Conservation (phyloP, 2,329 filamentous ascomycete species). For the Fusarium musae region DNA sequence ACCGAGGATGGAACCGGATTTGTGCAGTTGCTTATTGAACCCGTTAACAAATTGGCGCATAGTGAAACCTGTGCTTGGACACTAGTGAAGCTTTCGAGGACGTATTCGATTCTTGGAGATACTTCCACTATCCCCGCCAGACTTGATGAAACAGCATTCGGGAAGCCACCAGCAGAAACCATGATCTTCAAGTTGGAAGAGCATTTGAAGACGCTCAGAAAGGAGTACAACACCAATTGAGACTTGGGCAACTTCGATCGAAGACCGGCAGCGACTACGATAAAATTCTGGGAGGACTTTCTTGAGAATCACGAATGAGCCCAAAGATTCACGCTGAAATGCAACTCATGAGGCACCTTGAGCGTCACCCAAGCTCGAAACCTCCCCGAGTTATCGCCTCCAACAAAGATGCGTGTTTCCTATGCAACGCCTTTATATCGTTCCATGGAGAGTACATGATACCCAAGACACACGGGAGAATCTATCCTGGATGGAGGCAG, state of each 20-base stretch:
- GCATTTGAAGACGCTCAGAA: not conserved
- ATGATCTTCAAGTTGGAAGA: not conserved
- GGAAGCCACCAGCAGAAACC: not conserved
- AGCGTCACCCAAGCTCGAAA: not conserved
- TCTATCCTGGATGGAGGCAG: slow-evolving; percentile 34
- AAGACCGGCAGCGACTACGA: not conserved
- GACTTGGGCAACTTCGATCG: not conserved
- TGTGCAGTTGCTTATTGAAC: slow-evolving; percentile 8
- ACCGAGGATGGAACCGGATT: not conserved
- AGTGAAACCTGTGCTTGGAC: slow-evolving; percentile 23
- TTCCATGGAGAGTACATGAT: slow-evolving; percentile 11
- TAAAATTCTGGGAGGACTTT: not conserved
- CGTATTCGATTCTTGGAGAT: not conserved
- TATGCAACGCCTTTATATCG: slow-evolving; percentile 35
- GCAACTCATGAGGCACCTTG: slow-evolving; percentile 35
- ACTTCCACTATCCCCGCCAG: not conserved
- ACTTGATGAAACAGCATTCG: not conserved
- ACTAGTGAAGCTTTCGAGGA: slow-evolving; percentile 10
- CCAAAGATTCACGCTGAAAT: slow-evolving; percentile 38
- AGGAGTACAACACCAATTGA: slow-evolving; percentile 5
- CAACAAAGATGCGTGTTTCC: slow-evolving; percentile 35
- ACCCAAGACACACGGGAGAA: slow-evolving; percentile 26
- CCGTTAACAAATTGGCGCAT: slow-evolving; percentile 28
- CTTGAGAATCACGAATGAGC: not conserved
- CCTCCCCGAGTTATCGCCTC: slow-evolving; percentile 35